Base-by-base conservation (phyloP, 495 filamentous ascomycete genomes). In the Daldinia loculata region DNA sequence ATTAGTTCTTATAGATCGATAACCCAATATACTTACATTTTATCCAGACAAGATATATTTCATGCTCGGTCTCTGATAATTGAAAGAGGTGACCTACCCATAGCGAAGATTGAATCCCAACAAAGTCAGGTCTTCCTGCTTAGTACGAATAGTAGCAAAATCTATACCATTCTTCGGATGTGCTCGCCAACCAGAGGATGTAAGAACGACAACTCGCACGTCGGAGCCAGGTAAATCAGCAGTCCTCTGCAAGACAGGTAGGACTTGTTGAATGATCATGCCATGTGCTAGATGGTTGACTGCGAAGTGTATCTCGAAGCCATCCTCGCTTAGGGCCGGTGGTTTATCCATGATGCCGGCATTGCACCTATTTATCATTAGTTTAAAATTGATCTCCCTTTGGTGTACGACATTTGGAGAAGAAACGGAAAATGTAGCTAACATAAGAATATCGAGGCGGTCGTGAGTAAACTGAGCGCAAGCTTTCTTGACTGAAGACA, bases 281-380 rank as follows among this genome's bases (percentile, higher is more conserved):
- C 87, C 88, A 70, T 92, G 90, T 5, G 86, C 88, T 62, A 93
- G 76, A 74, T 93, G 86, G 73, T 93, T 94, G 4, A 87, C 89
- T n/a, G 87, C 89, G 64, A 93, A 88, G 61, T 91, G 88, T 32
- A 88, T 82, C 72, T 93, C 90, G 74, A 88, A 89, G n/a, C 90
- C 89, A 22, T 92, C 88, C 12, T 82, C 74, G 6, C 90, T 92
- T 6, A 79, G 72, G 0, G 77, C 77, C 0, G 79, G 77, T 2
- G 87, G 82, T 9, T 82, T 63, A 6, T 80, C 85, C 88, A 92
- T 90, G 61, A 92, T 85, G 24, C 91, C 90, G 4, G 91, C 91
- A 72, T 93, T 93, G 77, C 70, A 73, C 56, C 66, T 72, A 63
- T 43, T 14, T 8, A 7, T 5, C 26, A 26, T 60, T 7, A 34